phyloP scores from a whole-genome alignment of 1,284 basidiomycete species.

The Sanghuangporus baumii region DNA sequence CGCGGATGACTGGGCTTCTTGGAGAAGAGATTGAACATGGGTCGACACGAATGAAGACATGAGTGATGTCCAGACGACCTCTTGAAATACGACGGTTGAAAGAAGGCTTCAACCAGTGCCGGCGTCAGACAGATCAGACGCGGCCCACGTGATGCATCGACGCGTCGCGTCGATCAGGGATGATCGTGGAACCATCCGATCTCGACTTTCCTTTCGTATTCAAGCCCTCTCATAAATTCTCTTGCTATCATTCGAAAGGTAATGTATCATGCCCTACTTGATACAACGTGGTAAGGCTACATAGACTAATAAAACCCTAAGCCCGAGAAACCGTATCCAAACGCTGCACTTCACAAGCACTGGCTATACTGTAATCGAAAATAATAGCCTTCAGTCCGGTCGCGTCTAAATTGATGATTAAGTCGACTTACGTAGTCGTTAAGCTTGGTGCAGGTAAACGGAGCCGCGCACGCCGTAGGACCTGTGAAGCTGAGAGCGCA shows the following conservation, averaged over 20 bases:
- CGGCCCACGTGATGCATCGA: background rate
- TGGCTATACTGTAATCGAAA: conserved; percentile 12
- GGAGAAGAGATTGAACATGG: conserved; percentile 13
- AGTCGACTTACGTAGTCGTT: conserved; percentile 13
- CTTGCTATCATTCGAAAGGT: too few species aligned
- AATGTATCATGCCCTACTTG: too few species aligned
- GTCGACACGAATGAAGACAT: conserved; percentile 16
- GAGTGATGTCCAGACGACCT: background rate
- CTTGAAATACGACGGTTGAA: background rate
- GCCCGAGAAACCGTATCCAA: too few species aligned
- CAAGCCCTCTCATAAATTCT: too few species aligned
- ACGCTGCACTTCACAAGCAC: conserved; percentile 1
- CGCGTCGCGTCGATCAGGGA: background rate
- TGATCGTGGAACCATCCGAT: too few species aligned
- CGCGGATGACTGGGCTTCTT: background rate
- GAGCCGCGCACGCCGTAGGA: conserved; percentile 11
- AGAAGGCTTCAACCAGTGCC: background rate
- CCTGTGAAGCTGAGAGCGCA: conserved; percentile 12
- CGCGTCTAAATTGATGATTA: background rate
- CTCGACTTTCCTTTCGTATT: too few species aligned
- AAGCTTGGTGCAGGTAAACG: conserved; percentile 11
- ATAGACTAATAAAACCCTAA: too few species aligned
- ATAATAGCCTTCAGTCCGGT: background rate
- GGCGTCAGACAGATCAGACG: background rate
- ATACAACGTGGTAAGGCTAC: too few species aligned